These are phyloP conservation scores for Thelonectria discophora DNA, from an alignment of 2,329 filamentous ascomycete genomes.

Conservation along the genomic window DNA sequence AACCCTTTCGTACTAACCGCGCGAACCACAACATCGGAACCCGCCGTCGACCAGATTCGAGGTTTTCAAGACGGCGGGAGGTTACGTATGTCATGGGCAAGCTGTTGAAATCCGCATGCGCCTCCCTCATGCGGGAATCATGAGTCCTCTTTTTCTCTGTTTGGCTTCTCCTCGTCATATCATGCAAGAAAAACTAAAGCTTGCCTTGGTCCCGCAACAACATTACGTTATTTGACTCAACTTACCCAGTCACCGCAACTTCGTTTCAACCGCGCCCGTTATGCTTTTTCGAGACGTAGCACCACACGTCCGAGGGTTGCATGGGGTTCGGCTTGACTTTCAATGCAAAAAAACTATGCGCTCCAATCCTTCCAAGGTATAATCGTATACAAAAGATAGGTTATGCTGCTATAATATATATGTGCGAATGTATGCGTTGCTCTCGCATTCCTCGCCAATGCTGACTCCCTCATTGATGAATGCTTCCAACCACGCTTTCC, in stretches of 20 bases:
- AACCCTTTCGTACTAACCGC: background rate
- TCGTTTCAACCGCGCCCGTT: no score
- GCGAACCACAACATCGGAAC: conserved; percentile 14
- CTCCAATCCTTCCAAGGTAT: background rate
- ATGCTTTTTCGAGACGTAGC: no score
- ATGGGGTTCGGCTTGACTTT: background rate
- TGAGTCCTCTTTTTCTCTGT: no score
- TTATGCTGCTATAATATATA: background rate
- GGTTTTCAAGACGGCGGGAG: no score
- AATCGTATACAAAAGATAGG: background rate
- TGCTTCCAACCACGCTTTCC: background rate
- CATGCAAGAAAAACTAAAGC: no score
- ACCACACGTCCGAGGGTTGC: background rate
- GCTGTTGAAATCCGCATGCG: background rate
- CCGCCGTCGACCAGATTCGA: background rate
- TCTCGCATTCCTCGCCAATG: background rate
- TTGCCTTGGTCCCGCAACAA: no score
- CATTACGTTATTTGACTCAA: no score
- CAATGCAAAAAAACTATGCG: background rate
- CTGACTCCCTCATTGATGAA: background rate
- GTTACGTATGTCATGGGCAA: background rate
- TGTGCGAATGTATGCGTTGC: background rate
- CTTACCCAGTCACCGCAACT: no score
- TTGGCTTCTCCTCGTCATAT: no score
- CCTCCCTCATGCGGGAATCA: no score